phyloP scores from a whole-genome alignment of 1,284 basidiomycete species.

The Rhodotorula sp. region DNA sequence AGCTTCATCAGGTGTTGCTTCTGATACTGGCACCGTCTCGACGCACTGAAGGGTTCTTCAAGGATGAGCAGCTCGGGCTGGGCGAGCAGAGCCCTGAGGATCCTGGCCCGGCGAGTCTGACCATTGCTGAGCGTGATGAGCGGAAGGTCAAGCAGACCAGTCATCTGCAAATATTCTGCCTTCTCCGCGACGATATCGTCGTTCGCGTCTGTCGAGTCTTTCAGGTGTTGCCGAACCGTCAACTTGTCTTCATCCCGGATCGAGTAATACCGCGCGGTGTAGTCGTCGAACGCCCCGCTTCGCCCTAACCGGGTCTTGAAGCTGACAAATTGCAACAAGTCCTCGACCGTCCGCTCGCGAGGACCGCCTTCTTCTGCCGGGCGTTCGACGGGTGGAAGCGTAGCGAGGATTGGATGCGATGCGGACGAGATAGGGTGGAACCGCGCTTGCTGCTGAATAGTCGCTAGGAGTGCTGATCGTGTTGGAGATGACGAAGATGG shows the following conservation, averaged over 20 bases:
- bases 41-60: conserved; percentile 75
- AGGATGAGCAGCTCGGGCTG: conserved; percentile 70
- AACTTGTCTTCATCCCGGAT: conserved; percentile 73
- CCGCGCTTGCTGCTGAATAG: conserved; percentile 27
- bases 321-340: conserved; percentile 38
- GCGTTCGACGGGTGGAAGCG: conserved; percentile 15
- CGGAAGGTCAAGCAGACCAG: conserved; percentile 71
- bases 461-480: conserved; percentile 12
- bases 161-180: conserved; percentile 43
- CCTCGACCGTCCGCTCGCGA: conserved; percentile 27
- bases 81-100: conserved; percentile 71
- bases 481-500: conserved; percentile 12
- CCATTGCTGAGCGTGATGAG: conserved; percentile 83
- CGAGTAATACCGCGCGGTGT: conserved; percentile 82
- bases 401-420: conserved; percentile 25
- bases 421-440: conserved; percentile 22
- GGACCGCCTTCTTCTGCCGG: conserved; percentile 25
- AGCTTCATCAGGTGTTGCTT: rapidly evolving
- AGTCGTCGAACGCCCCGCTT: conserved; percentile 81
- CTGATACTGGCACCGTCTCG: too few relatives aligned
- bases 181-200: conserved; percentile 48
- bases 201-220: background rate
- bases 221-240: conserved; percentile 66
- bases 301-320: conserved; percentile 47
- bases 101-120: conserved; percentile 81